phyloP scores from a whole-genome alignment of 169 alveolate species.

The Eimeria praecox region DNA sequence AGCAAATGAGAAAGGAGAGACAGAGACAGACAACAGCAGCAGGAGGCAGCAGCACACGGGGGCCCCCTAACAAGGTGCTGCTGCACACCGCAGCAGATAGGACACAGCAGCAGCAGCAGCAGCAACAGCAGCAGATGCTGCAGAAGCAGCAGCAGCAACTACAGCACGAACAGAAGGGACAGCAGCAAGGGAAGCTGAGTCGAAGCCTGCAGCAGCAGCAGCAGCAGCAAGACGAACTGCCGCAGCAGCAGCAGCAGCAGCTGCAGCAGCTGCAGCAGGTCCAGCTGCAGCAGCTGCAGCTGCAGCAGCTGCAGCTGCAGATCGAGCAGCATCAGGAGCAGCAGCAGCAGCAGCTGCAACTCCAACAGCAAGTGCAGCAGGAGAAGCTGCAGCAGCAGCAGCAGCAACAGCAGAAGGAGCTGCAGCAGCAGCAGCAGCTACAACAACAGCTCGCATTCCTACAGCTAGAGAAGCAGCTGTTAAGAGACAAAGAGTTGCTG shows the following conservation, averaged over 20 bases:
- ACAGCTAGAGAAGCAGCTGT: slow-evolving; percentile 41
- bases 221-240: background rate
- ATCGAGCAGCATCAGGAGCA: background rate
- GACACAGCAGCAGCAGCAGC: background rate
- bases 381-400: slow-evolving; percentile 19
- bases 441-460: slow-evolving; percentile 8
- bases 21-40: background rate
- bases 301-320: slow-evolving; percentile 41
- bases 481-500: slow-evolving; percentile 7
- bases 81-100: background rate
- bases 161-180: background rate
- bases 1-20: background rate
- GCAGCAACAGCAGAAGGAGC: slow-evolving; percentile 30
- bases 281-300: slow-evolving; percentile 1
- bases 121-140: background rate
- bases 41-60: slow-evolving; percentile 11
- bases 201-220: background rate
- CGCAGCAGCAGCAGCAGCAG: background rate
- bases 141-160: background rate
- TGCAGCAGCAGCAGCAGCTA: slow-evolving; percentile 22
- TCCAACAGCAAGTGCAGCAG: background rate
- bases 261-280: background rate
- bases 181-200: background rate
- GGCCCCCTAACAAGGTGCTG: background rate
- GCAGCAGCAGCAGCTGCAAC: slow-evolving; percentile 1